phyloP scores from a whole-genome alignment of 2,329 filamentous ascomycete species.

The Dryadomyces sulphureus region DNA sequence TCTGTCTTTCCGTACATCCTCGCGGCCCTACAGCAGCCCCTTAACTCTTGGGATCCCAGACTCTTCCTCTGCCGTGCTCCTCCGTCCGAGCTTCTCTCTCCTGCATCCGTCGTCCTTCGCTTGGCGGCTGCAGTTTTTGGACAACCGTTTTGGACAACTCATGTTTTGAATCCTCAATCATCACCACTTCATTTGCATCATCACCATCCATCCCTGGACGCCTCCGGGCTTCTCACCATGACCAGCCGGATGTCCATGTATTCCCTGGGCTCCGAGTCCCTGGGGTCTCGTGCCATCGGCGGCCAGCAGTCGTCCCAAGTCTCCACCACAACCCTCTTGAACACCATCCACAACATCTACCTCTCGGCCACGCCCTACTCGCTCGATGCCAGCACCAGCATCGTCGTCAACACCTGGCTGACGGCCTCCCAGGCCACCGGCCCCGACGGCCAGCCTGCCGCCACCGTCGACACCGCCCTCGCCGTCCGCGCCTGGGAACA shows the following conservation, averaged over 20 bases:
- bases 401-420: conserved; percentile 93
- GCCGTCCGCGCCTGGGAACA: conserved; percentile 88
- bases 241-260: conserved; percentile 52
- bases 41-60: background rate
- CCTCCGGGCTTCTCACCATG: conserved; percentile 27
- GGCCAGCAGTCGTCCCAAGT: conserved; percentile 64
- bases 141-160: too few relatives aligned
- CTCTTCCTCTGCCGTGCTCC: background rate
- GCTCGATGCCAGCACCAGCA: conserved; percentile 76
- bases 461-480: conserved; percentile 66
- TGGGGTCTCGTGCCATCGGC: conserved; percentile 38
- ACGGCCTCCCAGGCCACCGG: conserved; percentile 61
- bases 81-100: too few relatives aligned
- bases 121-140: too few relatives aligned
- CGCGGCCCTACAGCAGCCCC: background rate
- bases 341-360: conserved; percentile 82
- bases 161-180: background rate
- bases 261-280: conserved; percentile 49
- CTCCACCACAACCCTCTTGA: conserved; percentile 84
- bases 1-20: too few relatives aligned
- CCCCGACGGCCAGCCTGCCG: conserved; percentile 53
- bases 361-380: conserved; percentile 67
- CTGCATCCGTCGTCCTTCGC: background rate
- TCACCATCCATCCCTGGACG: background rate
- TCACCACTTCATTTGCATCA: background rate